Conservation (phyloP, 2,329 filamentous ascomycete species). For the Coniochaeta hoffmannii region DNA sequence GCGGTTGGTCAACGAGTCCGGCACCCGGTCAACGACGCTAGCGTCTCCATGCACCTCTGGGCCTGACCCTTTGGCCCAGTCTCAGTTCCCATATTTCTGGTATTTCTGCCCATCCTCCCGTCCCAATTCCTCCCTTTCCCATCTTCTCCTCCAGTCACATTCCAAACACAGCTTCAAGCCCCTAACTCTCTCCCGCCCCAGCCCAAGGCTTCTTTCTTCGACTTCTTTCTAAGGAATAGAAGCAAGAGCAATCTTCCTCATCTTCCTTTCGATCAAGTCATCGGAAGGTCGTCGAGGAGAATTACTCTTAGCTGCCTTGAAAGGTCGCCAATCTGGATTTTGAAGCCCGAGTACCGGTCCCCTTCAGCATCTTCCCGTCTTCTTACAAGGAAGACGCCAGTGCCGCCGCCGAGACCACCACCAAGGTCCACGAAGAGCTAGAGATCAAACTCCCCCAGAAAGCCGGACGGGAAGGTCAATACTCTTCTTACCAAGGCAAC, state of each 20-base stretch:
- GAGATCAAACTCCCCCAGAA: constrained; percentile 72
- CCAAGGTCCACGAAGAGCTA: constrained; percentile 79
- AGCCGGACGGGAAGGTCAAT: constrained; percentile 97
- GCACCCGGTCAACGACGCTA: constrained; percentile 1
- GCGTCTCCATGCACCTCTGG: background rate
- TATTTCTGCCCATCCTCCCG: constrained; percentile 7
- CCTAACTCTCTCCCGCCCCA: constrained; percentile 18
- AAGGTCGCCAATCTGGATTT: constrained; percentile 98
- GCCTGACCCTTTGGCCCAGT: constrained; percentile 11
- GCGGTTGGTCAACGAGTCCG: background rate
- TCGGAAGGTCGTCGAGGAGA: constrained; percentile 38
- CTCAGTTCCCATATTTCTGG: constrained; percentile 10
- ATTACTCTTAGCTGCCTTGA: constrained; percentile 32
- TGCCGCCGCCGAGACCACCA: constrained; percentile 24
- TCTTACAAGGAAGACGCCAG: constrained; percentile 27
- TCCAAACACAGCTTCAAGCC: constrained; percentile 19
- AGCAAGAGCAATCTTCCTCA: constrained; percentile 43
- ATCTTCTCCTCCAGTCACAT: constrained; percentile 14
- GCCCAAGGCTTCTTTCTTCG: constrained; percentile 38
- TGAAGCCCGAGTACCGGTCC: constrained; percentile 98
- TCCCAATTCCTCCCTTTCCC: constrained; percentile 9
- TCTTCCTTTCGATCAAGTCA: constrained; percentile 51
- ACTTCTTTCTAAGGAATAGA: constrained; percentile 26
- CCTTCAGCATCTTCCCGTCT: constrained; percentile 75
- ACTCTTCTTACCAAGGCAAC: constrained; percentile 66